Percentiles rank a stretch among this genome's conserved stretches.
Evolutionary conservation across 768 basidiomycete species (phyloP).

Genomic region (Clitopilus passeckerianus): DNA sequence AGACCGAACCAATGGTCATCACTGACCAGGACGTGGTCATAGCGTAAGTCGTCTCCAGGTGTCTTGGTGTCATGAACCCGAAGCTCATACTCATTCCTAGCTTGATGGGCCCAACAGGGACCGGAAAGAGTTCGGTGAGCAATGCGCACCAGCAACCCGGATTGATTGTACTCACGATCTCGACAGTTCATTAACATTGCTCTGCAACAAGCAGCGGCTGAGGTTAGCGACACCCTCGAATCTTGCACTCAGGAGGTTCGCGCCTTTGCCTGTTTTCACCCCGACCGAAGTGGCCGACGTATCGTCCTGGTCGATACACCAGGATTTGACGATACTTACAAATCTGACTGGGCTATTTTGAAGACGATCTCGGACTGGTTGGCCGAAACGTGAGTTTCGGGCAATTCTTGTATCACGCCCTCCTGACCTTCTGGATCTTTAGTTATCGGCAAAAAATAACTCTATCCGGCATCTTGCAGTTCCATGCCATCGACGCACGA

Average conservation of each 20-base stretch:
- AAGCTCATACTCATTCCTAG: slow-evolving; percentile 7
- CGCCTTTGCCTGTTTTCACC: slow-evolving; percentile 8
- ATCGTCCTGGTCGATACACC: slow-evolving; percentile 21
- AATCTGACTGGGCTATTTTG: slow-evolving; percentile 17
- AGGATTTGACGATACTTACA: slow-evolving; percentile 19
- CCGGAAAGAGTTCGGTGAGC: slow-evolving; percentile 23
- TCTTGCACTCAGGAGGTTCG: slow-evolving; percentile 18
- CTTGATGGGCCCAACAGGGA: slow-evolving; percentile 24
- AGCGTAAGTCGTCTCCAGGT: slow-evolving; percentile 10
- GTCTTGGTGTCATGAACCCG: not conserved
- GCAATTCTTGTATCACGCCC: not conserved
- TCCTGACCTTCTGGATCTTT: no score
- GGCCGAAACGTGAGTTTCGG: slow-evolving; percentile 14
- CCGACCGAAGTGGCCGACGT: slow-evolving; percentile 5
- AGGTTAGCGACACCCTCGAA: slow-evolving; percentile 16
- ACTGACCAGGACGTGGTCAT: slow-evolving; percentile 13
- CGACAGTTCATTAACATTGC: slow-evolving; percentile 17
- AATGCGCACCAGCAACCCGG: not conserved
- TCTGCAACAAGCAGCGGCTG: slow-evolving; percentile 4
- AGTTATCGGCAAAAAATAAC: slow-evolving; percentile 12
- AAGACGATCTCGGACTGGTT: slow-evolving; percentile 20
- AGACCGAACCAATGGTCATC: not conserved
- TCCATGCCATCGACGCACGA: slow-evolving; percentile 16
- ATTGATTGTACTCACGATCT: not conserved
- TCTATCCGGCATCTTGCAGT: slow-evolving; percentile 24